phyloP scores from a whole-genome alignment of 257 asterid genomes.

The Solanum tacnaense region DNA sequence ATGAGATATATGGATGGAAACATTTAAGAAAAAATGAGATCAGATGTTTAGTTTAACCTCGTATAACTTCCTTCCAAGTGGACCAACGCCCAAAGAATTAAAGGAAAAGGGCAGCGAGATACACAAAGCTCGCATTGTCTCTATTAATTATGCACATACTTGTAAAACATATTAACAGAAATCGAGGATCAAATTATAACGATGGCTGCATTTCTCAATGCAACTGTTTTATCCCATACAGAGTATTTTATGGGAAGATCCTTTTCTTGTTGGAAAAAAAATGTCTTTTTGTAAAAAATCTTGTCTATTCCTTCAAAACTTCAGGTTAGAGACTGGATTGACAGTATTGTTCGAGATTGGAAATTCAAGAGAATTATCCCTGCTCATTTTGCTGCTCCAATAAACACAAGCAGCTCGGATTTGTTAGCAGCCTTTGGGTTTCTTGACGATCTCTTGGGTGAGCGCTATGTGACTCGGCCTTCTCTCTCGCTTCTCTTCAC shows the following conservation, averaged over 20 bases:
- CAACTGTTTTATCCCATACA: background rate
- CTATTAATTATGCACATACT: background rate
- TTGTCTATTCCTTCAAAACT: background rate
- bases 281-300: background rate
- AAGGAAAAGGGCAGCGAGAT: background rate
- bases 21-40: too few relatives aligned
- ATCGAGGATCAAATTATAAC: background rate
- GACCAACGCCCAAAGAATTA: too few relatives aligned
- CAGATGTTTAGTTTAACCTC: too few relatives aligned
- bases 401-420: constrained; percentile 73
- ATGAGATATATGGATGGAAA: background rate
- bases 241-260: background rate
- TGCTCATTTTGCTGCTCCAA: constrained; percentile 91
- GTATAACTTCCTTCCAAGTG: too few relatives aligned
- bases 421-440: constrained; percentile 80
- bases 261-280: background rate
- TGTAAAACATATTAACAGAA: background rate
- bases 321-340: constrained; percentile 96
- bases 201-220: background rate
- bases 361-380: constrained; percentile 87
- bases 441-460: constrained; percentile 81
- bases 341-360: constrained; percentile 74
- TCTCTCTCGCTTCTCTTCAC: constrained; percentile 66
- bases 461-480: constrained; percentile 57
- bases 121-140: background rate